Evolutionary conservation across 2,329 filamentous ascomycete species (phyloP).

Genomic region (Cryphonectria japonica): DNA sequence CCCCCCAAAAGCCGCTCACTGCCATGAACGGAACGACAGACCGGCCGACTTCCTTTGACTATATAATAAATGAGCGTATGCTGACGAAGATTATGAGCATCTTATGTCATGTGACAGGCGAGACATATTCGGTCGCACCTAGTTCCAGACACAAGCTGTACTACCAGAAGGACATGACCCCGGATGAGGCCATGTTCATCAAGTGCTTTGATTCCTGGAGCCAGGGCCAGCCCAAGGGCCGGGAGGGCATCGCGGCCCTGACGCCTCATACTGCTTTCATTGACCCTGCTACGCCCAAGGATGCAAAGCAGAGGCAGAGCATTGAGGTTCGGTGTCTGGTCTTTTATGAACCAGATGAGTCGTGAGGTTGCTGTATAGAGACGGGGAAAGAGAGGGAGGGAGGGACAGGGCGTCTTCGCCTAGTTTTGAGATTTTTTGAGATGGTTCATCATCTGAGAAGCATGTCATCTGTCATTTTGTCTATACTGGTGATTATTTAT

Average conservation of each 20-base stretch:
- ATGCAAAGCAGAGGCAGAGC: constrained; percentile 55
- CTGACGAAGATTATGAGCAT: neutral
- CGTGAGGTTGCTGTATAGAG: neutral
- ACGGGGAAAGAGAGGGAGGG: no score
- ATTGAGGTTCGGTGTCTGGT: constrained; percentile 68
- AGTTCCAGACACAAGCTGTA: constrained; percentile 64
- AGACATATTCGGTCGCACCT: constrained; percentile 63
- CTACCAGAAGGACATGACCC: constrained; percentile 70
- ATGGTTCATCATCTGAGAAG: no score
- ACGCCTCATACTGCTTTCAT: constrained; percentile 59
- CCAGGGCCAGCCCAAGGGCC: constrained; percentile 40
- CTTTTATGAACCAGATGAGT: constrained; percentile 54
- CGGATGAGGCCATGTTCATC: constrained; percentile 51
- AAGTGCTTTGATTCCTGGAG: constrained; percentile 59
- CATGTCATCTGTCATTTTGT: no score
- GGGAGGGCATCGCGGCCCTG: constrained; percentile 48
- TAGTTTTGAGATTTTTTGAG: no score
- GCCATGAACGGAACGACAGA: neutral
- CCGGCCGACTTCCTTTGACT: no score
- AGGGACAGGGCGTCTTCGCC: no score
- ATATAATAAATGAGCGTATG: neutral
- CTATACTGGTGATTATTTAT: no score
- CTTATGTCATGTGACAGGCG: constrained; percentile 44
- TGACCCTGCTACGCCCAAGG: constrained; percentile 56
- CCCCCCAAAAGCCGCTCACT: neutral